phyloP scores from a whole-genome alignment of 352 stramenopile species.

The Globisporangium cystogenes region DNA sequence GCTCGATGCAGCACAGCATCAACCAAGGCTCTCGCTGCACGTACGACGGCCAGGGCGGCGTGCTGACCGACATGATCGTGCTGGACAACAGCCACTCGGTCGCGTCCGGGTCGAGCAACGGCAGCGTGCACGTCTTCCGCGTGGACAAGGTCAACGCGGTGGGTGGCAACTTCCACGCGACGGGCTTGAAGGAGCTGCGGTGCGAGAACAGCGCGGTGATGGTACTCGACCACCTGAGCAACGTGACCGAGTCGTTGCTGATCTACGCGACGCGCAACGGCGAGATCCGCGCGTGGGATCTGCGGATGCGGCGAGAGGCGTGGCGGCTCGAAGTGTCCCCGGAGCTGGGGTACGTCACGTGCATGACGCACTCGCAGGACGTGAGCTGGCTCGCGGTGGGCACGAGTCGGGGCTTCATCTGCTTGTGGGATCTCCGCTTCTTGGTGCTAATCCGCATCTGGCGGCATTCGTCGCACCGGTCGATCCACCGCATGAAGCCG shows the following conservation, averaged over 20 bases:
- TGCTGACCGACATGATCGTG: slow-evolving; percentile 92
- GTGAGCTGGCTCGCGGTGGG: slow-evolving; percentile 94
- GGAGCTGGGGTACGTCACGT: slow-evolving; percentile 95
- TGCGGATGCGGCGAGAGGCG: slow-evolving; percentile 88
- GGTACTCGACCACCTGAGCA: slow-evolving; percentile 95
- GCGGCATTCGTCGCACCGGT: slow-evolving; percentile 90
- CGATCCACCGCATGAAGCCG: slow-evolving; percentile 88
- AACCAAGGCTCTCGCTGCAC: slow-evolving; percentile 91
- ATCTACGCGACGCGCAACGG: slow-evolving; percentile 93
- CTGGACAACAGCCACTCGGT: slow-evolving; percentile 96
- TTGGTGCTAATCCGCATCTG: slow-evolving; percentile 94
- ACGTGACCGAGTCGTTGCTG: slow-evolving; percentile 90
- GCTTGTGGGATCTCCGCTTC: slow-evolving; percentile 96
- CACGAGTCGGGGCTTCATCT: slow-evolving; percentile 93
- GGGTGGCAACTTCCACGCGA: slow-evolving; percentile 65
- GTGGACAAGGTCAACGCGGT: slow-evolving; percentile 88
- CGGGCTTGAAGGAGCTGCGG: slow-evolving; percentile 65
- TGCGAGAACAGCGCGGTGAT: slow-evolving; percentile 91
- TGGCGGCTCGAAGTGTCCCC: slow-evolving; percentile 91
- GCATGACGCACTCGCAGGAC: slow-evolving; percentile 93
- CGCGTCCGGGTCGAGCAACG: slow-evolving; percentile 86
- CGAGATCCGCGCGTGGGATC: slow-evolving; percentile 89
- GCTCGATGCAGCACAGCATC: slow-evolving; percentile 91
- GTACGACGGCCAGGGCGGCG: slow-evolving; percentile 90
- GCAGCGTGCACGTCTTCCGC: slow-evolving; percentile 94